phyloP scores from a whole-genome alignment of 2,329 filamentous ascomycete species.

The Botrytis byssoidea region DNA sequence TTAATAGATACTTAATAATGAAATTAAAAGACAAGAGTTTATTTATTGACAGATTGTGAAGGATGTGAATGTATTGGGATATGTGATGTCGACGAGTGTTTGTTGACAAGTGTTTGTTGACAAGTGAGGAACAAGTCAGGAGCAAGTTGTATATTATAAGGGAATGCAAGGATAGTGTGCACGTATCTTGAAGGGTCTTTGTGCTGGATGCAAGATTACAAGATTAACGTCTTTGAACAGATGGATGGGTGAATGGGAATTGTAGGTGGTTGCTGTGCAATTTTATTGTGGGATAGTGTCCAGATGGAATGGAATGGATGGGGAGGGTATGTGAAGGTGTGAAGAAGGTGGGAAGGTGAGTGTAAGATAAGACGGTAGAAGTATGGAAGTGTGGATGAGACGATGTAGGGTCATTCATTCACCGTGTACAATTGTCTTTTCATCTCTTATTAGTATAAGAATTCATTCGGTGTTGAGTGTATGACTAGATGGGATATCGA shows the following conservation, averaged over 20 bases:
- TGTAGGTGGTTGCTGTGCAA: neutral
- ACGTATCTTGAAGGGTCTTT: neutral
- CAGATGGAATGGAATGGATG: neutral
- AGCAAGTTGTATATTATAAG: neutral
- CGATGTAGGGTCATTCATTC: accelerated
- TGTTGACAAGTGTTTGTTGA: neutral
- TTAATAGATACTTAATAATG: slow-evolving; percentile 5
- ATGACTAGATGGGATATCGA: neutral
- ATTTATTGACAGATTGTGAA: neutral
- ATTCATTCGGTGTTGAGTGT: neutral
- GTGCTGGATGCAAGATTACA: neutral
- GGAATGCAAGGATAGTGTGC: neutral
- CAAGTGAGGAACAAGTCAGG: neutral
- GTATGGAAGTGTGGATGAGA: neutral
- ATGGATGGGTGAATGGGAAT: neutral
- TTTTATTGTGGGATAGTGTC: neutral
- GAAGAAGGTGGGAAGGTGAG: neutral
- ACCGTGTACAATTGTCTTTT: neutral
- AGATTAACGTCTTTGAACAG: accelerated
- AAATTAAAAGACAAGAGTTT: neutral
- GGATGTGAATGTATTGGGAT: neutral
- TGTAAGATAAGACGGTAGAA: too few species aligned
- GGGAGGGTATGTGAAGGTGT: neutral
- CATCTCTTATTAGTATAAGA: neutral
- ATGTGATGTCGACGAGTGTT: neutral